Percentiles rank a stretch among this genome's conserved stretches.
Evolutionary conservation across 169 alveolate species (phyloP).

Genomic region (Plasmodium reichenowi): DNA sequence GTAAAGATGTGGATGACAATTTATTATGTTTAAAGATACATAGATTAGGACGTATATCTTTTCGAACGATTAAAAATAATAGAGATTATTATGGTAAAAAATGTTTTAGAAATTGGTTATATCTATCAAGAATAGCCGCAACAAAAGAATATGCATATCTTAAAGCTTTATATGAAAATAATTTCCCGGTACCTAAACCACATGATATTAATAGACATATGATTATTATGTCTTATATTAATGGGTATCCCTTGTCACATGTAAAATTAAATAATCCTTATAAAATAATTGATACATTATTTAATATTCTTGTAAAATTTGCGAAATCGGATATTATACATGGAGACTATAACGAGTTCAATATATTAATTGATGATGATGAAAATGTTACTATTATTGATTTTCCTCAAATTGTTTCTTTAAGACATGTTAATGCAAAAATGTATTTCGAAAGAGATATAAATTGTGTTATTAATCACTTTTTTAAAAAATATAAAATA

Average conservation of each 20-base stretch:
- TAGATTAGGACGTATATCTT: constrained; percentile 95
- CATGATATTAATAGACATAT: constrained; percentile 98
- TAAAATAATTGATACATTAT: constrained; percentile 1
- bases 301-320: constrained; percentile 87
- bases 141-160: constrained; percentile 97
- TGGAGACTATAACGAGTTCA: constrained; percentile 99
- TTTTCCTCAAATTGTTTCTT: constrained; percentile 98
- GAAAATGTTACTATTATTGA: constrained; percentile 93
- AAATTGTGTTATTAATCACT: constrained; percentile 92
- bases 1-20: constrained; percentile 93
- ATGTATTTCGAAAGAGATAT: constrained; percentile 95
- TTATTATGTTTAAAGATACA: constrained; percentile 85
- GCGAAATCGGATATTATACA: constrained; percentile 98
- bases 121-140: constrained; percentile 98
- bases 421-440: constrained; percentile 95
- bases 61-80: constrained; percentile 97
- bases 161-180: constrained; percentile 95
- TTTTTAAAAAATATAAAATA: constrained; percentile 92
- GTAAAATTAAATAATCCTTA: constrained; percentile 80
- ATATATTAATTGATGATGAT: constrained; percentile 92
- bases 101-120: constrained; percentile 97
- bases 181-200: constrained; percentile 98
- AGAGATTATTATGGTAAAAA: constrained; percentile 98
- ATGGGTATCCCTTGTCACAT: constrained; percentile 95
- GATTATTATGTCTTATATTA: constrained; percentile 96